Evolutionary conservation across 345 rosid genomes (phyloP).

Genomic region (Eucalyptus marginata): DNA sequence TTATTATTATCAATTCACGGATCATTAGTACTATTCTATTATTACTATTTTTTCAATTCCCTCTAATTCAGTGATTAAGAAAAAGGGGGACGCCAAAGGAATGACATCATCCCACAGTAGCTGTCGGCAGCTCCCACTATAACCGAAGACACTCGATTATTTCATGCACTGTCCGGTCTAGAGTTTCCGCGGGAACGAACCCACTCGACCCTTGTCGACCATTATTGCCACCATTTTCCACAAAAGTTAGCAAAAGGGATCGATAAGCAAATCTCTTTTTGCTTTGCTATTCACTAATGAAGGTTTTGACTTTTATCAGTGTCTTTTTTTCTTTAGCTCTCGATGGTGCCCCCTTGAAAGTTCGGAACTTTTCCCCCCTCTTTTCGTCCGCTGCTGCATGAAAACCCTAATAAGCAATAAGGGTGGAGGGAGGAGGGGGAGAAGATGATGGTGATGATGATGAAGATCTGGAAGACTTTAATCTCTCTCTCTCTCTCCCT

Average conservation of each 20-base stretch:
- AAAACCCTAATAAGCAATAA: neutral
- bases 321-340: neutral
- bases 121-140: neutral
- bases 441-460: neutral
- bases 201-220: neutral
- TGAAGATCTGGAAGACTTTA: neutral
- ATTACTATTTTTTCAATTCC: neutral
- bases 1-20: neutral
- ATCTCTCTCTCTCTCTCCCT: neutral
- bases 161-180: neutral
- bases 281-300: neutral
- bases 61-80: neutral
- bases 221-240: neutral
- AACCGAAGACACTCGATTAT: neutral
- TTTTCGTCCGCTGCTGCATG: neutral
- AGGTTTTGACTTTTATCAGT: neutral
- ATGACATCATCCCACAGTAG: neutral
- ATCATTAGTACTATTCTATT: neutral
- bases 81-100: neutral
- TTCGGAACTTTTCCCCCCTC: neutral
- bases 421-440: neutral
- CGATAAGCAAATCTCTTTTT: neutral
- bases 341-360: neutral
- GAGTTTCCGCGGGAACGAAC: neutral
- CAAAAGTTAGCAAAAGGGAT: neutral